Evolutionary conservation across 768 basidiomycete species (phyloP).

Genomic region (Tylopilus cervinicoccineus): DNA sequence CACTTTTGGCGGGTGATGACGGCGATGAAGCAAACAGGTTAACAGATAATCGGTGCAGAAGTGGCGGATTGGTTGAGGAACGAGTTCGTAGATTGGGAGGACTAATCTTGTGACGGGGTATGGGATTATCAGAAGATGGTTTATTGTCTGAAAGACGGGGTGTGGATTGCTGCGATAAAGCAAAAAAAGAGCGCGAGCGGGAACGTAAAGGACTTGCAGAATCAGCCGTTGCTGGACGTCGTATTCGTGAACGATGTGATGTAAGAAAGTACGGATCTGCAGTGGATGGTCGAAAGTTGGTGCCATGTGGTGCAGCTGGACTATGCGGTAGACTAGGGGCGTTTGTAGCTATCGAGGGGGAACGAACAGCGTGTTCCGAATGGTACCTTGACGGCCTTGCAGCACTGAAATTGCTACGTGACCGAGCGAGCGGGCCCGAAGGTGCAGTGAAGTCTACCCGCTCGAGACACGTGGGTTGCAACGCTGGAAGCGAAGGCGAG

Average conservation of each 20-base stretch:
- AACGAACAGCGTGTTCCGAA: slow-evolving; percentile 33
- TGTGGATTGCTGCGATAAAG: slow-evolving; percentile 20
- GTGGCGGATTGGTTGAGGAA: slow-evolving; percentile 61
- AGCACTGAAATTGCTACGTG: slow-evolving; percentile 18
- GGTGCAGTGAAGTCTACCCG: slow-evolving; percentile 28
- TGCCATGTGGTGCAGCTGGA: slow-evolving; percentile 3
- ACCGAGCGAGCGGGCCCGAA: slow-evolving; percentile 14
- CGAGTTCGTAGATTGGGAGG: slow-evolving; percentile 41
- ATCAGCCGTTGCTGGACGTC: slow-evolving; percentile 44
- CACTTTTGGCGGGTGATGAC: slow-evolving; percentile 27
- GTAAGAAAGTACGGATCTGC: slow-evolving; percentile 11
- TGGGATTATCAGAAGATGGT: not conserved
- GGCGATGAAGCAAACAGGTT: slow-evolving; percentile 54
- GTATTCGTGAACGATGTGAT: slow-evolving; percentile 16
- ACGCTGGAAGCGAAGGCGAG: slow-evolving; percentile 35
- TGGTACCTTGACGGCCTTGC: slow-evolving; percentile 41
- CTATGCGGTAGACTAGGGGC: slow-evolving; percentile 12
- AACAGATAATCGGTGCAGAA: slow-evolving; percentile 66
- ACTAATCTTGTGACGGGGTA: slow-evolving; percentile 18
- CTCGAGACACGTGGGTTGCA: slow-evolving; percentile 44
- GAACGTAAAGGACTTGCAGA: slow-evolving; percentile 31
- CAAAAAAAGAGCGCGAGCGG: slow-evolving; percentile 30
- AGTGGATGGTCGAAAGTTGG: slow-evolving; percentile 15
- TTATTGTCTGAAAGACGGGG: slow-evolving; percentile 11
- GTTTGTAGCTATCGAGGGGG: slow-evolving; percentile 5